These are phyloP conservation scores for Jaenimonas drosophilae DNA, from an alignment of 208 protist genomes.

Conservation along the genomic window DNA sequence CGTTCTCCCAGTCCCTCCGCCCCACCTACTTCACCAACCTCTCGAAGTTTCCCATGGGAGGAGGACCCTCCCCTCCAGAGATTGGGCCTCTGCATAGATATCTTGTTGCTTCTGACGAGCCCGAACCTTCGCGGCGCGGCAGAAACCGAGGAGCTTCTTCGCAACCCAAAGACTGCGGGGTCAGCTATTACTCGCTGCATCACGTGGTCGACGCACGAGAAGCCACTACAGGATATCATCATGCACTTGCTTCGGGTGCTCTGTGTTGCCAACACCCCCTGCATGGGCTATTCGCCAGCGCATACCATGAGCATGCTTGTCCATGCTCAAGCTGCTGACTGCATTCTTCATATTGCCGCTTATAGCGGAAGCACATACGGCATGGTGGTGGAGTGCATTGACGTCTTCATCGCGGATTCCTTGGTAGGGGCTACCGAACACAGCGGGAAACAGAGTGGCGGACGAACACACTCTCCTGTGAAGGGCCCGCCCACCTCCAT, in stretches of 20 bases:
- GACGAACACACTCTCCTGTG: too few species aligned
- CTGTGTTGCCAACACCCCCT: too few species aligned
- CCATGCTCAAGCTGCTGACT: conserved; percentile 50
- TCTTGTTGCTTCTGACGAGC: conserved; percentile 57
- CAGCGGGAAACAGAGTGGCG: too few species aligned
- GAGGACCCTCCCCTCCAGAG: conserved; percentile 27
- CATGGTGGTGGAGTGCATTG: conserved; percentile 37
- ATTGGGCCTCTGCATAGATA: conserved; percentile 62
- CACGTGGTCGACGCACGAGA: conserved; percentile 45
- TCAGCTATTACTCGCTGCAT: conserved; percentile 36
- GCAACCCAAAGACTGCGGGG: conserved; percentile 14
- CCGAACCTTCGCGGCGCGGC: conserved; percentile 40
- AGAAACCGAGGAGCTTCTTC: conserved; percentile 13
- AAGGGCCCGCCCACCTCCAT: too few species aligned
- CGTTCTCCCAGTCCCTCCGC: too few species aligned
- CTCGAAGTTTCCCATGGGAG: too few species aligned
- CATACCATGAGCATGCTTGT: too few species aligned
- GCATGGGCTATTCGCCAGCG: too few species aligned
- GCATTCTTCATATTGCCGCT: conserved; percentile 52
- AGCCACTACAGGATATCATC: conserved; percentile 34
- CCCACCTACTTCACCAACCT: too few species aligned
- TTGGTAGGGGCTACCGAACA: neutral
- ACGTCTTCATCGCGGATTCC: conserved; percentile 11
- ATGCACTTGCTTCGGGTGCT: conserved; percentile 34
- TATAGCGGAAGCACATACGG: conserved; percentile 57